Base-by-base conservation (phyloP, 192 early-diverging fungal genomes). In the Rhizophagus sp. region DNA sequence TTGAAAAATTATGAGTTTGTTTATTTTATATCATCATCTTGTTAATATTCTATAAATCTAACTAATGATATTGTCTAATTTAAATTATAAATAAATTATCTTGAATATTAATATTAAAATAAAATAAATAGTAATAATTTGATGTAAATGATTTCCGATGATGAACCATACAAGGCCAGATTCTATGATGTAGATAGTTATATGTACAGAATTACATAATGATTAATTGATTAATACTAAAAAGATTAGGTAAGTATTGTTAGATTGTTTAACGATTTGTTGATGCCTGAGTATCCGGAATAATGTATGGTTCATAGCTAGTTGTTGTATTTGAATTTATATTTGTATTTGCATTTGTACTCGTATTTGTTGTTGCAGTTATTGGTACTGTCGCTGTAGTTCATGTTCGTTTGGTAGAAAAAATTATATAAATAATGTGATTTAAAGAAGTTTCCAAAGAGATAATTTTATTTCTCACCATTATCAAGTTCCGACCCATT, bases 401-500 rank as follows among this genome's bases (percentile, higher is more conserved):
- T 57, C 17, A 15, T 17, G 15, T 65, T 65, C 5, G n/a, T 25
- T 65, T 0, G 39, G 7, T 36, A 41, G 7, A 7, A 41, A 41
- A 41, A 41, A 7, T 41, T 7, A 41, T 47, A 12, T 47, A 47
- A 47, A 47, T 47, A 47, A 47, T 12, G 10, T 47, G 44, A 47
- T 47, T 44, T 47, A 47, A 47, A 47, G 11, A 47, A 47, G 11
- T 12, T 47, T 47, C 44, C 11, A 47, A 44, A 2, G 44, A 47
- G 12, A 12, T 47, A 47, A 47, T 12, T 47, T n/a, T 47, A 47
- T 47, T 44, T 24, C 63, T 68, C 33, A 68, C 36, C 80, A 9
- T 81, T 81, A 1, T 84, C 85, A 70, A 71, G 79, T 19, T 78
- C 66, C 8, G 85, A 83, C 27, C 81, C 85, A 41, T 81, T 83